Conservation (phyloP, 1,284 basidiomycete genomes). For the Rhodotorula sp. region DNA sequence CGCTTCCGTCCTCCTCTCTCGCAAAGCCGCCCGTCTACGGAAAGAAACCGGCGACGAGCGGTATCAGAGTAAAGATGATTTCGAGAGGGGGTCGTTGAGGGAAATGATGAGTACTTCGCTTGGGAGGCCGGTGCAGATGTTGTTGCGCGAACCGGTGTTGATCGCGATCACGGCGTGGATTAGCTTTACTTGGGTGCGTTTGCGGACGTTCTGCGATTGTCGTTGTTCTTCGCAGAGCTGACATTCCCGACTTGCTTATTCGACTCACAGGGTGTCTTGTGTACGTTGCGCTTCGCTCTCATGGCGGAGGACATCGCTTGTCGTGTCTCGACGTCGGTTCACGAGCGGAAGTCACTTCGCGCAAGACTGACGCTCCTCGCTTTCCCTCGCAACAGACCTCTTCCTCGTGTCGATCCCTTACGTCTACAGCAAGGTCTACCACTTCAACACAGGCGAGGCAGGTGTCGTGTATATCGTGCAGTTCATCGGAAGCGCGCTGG, state of each 20-base stretch:
- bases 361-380: not conserved
- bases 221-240: too few relatives aligned
- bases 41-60: slow-evolving; percentile 45
- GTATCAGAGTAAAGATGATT: slow-evolving; percentile 47
- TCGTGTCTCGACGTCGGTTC: not conserved
- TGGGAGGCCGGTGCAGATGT: slow-evolving; percentile 44
- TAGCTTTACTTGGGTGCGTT: slow-evolving; percentile 15
- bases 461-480: slow-evolving; percentile 37
- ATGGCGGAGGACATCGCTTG: too few relatives aligned
- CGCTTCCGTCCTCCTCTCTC: slow-evolving; percentile 40
- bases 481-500: slow-evolving; percentile 30
- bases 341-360: too few relatives aligned
- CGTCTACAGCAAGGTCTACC: slow-evolving; percentile 23
- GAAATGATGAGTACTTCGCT: slow-evolving; percentile 47
- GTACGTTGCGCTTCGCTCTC: not conserved
- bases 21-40: slow-evolving; percentile 39
- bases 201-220: too few relatives aligned
- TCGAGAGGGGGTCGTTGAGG: slow-evolving; percentile 45
- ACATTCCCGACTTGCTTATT: too few relatives aligned
- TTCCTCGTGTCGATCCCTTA: slow-evolving; percentile 32
- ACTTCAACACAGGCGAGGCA: slow-evolving; percentile 31
- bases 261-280: not conserved
- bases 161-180: slow-evolving; percentile 35
- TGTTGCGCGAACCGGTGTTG: slow-evolving; percentile 39
- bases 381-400: slow-evolving; percentile 12